Evolutionary conservation across 202 grass and related monocot genomes (phyloP), one percentile per base, ranked within the genome.

Genomic region (Eragrostis tef): DNA sequence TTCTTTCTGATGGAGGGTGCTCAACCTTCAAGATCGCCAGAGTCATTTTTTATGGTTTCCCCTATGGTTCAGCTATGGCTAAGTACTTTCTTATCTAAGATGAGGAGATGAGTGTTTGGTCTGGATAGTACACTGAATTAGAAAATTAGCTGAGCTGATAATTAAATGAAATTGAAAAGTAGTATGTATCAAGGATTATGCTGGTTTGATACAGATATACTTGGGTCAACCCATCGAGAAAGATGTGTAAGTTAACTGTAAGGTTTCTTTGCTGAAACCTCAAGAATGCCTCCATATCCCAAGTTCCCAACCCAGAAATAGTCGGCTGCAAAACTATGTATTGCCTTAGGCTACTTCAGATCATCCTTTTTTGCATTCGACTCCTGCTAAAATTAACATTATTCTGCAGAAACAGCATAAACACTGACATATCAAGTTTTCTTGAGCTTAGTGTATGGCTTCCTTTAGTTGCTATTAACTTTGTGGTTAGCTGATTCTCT

Each of bases 371-470:
- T 47, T 22, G 42, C 25, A 71, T 42, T 71, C 48, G 52, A 39
- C n/a, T 43, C 57, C 46, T 74, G 29, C 59, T 83, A 54, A 66
- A 53, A 27, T 73, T 54, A 54, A 57, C 9, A 57, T 57, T 11
- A 14, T 50, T 50, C 22, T 49, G 17, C 22, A 64, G 12, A 67
- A 45, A 24, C 16, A 27, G 54, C 14, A 47, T 47, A 62, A 62
- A 76, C 22, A 45, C n/a, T 46, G 73, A 19, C 22, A 61, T 0
- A 21, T 57, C 7, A 5, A 61, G 39, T 62, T 75, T 75, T 45
- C 36, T 61, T 19, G 56, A 63, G 61, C 50, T 50, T 47, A 67
- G 78, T 69, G 34, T 44, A 57, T 17, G 43, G 27, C 50, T 70
- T 27, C 17, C 27, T 80, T 43, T 59, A 29, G 64, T 45, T 69